Evolutionary conservation across 192 early-diverging fungal genomes (phyloP), one percentile per base, ranked within the genome.

Genomic region (Thamnidium elegans): DNA sequence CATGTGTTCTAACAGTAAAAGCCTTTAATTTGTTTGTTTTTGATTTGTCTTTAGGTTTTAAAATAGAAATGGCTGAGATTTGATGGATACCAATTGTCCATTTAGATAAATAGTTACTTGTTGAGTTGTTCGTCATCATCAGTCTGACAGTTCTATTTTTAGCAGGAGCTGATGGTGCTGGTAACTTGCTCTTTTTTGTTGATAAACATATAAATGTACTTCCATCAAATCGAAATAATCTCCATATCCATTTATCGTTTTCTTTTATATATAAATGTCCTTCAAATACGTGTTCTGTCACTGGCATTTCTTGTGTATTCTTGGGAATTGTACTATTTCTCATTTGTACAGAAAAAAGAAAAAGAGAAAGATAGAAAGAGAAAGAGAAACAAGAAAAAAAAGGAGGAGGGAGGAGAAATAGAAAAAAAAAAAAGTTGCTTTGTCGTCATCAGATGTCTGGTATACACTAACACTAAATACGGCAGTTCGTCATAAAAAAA

Each of bases 151-250:
- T 50, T 17, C 26, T 62, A 36, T 62, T 36, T 26, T 66, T 71
- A 9, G 62, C 46, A 26, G 72, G 59, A 7, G 67, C 61, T 10
- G 9, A 6, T 39, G 36, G 9, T 39, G 36, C 36, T 10, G 36
- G 36, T 39, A 39, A 39, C 36, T 39, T 39, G 36, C 5, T 39
- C 15, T 71, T 70, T 10, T 56, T 60, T 26, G 63, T 17, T 21
- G 63, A 66, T 46, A 71, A 50, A 46, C 74, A 75, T 11, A 55
- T 63, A 11, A 75, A 65, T 0, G 66, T 45, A 1, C 53, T 53
- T 13, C 74, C 74, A 53, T 75, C 69, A 45, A 75, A 75, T 1
- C 69, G 68, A 58, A 75, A 75, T 15, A 67, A 20, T 11, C 62
- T 54, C 62, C 63, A 67, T 23, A 67, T 46, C 74, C 74, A 75